Evolutionary conservation across 768 basidiomycete genomes (phyloP).

Genomic region (Flagelloscypha sp.): DNA sequence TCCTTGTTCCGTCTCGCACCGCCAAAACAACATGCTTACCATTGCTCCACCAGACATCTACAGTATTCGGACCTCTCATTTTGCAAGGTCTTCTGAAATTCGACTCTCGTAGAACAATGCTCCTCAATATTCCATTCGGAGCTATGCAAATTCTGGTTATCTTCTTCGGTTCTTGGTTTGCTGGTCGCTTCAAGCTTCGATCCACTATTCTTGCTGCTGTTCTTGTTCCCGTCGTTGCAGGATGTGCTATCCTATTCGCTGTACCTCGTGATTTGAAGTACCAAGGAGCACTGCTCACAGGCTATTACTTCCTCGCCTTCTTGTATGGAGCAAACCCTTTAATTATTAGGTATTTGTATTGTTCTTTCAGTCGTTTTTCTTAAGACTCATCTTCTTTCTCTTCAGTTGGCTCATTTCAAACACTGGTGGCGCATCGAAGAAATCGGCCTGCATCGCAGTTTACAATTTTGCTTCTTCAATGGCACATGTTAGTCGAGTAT

Average conservation of each 20-base stretch:
- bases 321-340: conserved; percentile 1
- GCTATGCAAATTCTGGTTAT: conserved; percentile 12
- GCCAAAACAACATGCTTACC: conserved; percentile 9
- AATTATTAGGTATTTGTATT: not conserved
- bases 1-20: not conserved
- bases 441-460: too few species aligned
- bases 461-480: too few species aligned
- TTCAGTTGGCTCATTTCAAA: conserved; percentile 1
- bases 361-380: too few species aligned
- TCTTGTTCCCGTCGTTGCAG: conserved; percentile 12
- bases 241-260: conserved; percentile 9
- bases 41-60: conserved; percentile 4
- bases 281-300: conserved; percentile 9
- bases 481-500: too few species aligned
- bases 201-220: conserved; percentile 9
- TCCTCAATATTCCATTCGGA: conserved; percentile 15
- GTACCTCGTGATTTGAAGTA: conserved; percentile 6
- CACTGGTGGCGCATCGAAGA: too few species aligned
- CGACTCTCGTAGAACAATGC: conserved; percentile 11
- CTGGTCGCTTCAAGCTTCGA: conserved; percentile 8
- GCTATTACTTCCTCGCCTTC: conserved; percentile 10
- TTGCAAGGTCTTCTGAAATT: conserved; percentile 13
- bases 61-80: conserved; percentile 13
- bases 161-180: conserved; percentile 6
- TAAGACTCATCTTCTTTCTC: too few species aligned